Evolutionary conservation across 768 basidiomycete species (phyloP), one percentile per base, ranked within the genome.

Genomic region (Solioccasus polychromus): DNA sequence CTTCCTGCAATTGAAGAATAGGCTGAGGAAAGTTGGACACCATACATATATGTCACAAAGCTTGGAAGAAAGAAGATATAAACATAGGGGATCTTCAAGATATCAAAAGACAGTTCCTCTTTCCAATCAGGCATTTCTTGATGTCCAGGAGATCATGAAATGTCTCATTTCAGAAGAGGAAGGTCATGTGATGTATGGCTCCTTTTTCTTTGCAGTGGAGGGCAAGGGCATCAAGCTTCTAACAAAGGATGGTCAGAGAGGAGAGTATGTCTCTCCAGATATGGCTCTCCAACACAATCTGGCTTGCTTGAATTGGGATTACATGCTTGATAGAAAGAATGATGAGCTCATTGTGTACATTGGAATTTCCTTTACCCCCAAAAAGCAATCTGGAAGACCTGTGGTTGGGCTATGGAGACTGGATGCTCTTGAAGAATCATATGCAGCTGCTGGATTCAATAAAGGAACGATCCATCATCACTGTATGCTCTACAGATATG

Each of bases 211-310:
- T 20, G 42, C 37, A 0, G 31, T 57, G 0, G 42, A 58, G 11
- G 43, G 26, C 3, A 58, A 54, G 23, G 46, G 41, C 0, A 48
- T 58, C 36, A 58, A 58, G 39, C 49, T 58, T 0, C 22, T 40
- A 6, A 58, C 52, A 0, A 54, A 39, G 22, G 32, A 51, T 43
- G 36, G 47, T 11, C 46, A 51, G 1, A 35, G 10, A 8, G 44
- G 32, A 0, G 25, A 26, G 0, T 8, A 49, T 2, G 5, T 9
- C 1, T 39, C 34, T 5, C 38, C 47, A 4, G 38, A 51, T 2
- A 3, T 8, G 0, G 42, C 39, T 0, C 17, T 49, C 0, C 15
- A 2, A 8, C 3, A 9, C 1, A 53, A 37, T n/a, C 39, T 51
- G 0, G 15, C 48, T 14, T 44, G 30, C 15, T 15, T 55, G 5